Percentiles rank a stretch among this genome's conserved stretches.
These are phyloP conservation scores for Mesembryanthemum crystallinum DNA, from an alignment of 148 eudicot genomes.

Conservation along the genomic window DNA sequence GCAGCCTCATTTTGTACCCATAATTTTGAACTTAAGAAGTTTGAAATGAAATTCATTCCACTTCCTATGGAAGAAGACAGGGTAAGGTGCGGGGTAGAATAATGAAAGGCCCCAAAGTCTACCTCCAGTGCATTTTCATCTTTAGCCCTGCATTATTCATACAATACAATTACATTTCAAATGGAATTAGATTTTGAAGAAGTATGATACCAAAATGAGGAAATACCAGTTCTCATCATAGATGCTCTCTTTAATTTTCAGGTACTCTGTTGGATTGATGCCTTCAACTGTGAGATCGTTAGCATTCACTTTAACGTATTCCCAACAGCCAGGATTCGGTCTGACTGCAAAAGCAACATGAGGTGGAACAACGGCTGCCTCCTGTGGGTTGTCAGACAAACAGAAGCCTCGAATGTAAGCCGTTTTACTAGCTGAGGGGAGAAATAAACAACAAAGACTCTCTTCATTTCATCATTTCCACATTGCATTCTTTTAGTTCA, in stretches of 20 bases:
- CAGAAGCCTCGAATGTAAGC: neutral
- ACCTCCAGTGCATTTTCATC: conserved; percentile 83
- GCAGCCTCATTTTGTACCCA: conserved; percentile 42
- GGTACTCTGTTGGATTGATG: conserved; percentile 61
- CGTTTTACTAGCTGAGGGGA: no score
- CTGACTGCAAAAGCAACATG: conserved; percentile 76
- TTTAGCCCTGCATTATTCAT: conserved; percentile 59
- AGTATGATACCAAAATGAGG: neutral
- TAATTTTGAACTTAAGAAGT: conserved; percentile 62
- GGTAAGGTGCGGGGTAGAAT: conserved; percentile 55
- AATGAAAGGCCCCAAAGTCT: conserved; percentile 81
- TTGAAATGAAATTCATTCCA: conserved; percentile 59
- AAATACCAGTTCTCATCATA: conserved; percentile 69
- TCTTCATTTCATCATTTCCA: no score
- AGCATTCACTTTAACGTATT: conserved; percentile 71
- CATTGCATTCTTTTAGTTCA: no score
- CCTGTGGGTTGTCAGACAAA: conserved; percentile 43
- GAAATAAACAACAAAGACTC: no score
- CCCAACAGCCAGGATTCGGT: conserved; percentile 90
- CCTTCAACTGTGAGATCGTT: conserved; percentile 69
- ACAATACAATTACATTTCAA: neutral
- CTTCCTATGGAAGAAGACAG: conserved; percentile 80
- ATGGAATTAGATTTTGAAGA: neutral
- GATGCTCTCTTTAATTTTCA: conserved; percentile 70
- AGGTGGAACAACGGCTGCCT: conserved; percentile 93